Conservation (phyloP, 768 basidiomycete genomes). For the Panaeolus papilionaceus region DNA sequence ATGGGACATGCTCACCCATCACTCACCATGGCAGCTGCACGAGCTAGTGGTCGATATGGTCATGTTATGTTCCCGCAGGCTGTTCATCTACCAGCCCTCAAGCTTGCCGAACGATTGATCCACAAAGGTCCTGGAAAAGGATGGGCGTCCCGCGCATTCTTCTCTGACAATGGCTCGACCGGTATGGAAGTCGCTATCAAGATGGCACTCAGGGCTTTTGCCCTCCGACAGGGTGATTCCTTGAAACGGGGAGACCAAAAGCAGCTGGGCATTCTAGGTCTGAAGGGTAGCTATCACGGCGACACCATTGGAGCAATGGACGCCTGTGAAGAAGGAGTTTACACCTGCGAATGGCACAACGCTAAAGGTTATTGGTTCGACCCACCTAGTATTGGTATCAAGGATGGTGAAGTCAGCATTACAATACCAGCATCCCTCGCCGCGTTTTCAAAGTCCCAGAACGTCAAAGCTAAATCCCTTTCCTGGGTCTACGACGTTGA, state of each 20-base stretch:
- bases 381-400: constrained; percentile 78
- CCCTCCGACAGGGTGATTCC: constrained; percentile 41
- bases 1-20: constrained; percentile 83
- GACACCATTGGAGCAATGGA: constrained; percentile 99
- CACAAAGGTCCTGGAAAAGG: constrained; percentile 79
- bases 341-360: constrained; percentile 95
- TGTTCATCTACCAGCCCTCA: constrained; percentile 84
- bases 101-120: constrained; percentile 81
- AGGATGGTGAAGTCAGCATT: constrained; percentile 61
- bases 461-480: constrained; percentile 51
- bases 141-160: constrained; percentile 93
- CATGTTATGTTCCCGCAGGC: constrained; percentile 97
- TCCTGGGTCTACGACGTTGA: constrained; percentile 74
- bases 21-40: constrained; percentile 85
- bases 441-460: constrained; percentile 32
- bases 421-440: constrained; percentile 58
- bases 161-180: constrained; percentile 94
- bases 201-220: constrained; percentile 87
- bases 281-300: constrained; percentile 95
- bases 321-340: constrained; percentile 90
- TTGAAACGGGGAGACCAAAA: constrained; percentile 47
- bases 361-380: constrained; percentile 95
- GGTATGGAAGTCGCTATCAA: constrained; percentile 98
- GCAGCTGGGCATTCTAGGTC: constrained; percentile 77
- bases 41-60: constrained; percentile 91